Conservation (phyloP, 495 filamentous ascomycete genomes). For the Pyrenopolyporus hunteri region DNA sequence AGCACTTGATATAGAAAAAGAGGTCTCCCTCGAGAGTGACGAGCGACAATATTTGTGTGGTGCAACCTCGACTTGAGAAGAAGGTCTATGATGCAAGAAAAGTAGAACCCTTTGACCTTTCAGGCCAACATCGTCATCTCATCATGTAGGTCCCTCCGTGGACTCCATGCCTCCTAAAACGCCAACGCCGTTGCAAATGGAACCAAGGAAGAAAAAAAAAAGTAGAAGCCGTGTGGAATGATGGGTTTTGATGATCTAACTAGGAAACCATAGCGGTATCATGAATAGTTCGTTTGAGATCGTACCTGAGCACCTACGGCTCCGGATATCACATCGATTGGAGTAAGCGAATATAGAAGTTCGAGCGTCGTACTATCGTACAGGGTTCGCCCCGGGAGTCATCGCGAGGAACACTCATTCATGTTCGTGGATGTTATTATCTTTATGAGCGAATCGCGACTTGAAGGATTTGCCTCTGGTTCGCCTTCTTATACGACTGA, state of each 20-base stretch:
- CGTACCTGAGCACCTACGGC: slow-evolving; percentile 27
- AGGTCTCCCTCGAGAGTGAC: slow-evolving; percentile 18
- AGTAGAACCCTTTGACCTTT: slow-evolving; percentile 23
- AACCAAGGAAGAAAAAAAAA: slow-evolving; percentile 21
- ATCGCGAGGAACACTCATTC: slow-evolving; percentile 24
- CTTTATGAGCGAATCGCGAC: slow-evolving; percentile 36
- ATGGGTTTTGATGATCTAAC: slow-evolving; percentile 16
- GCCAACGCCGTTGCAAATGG: slow-evolving; percentile 41
- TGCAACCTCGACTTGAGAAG: slow-evolving; percentile 32
- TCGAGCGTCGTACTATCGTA: slow-evolving; percentile 13
- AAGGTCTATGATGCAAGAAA: slow-evolving; percentile 35
- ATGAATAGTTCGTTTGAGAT: slow-evolving; percentile 42
- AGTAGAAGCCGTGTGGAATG: slow-evolving; percentile 13
- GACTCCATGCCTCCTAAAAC: slow-evolving; percentile 37
- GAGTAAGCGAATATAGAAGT: slow-evolving; percentile 16
- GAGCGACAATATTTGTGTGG: slow-evolving; percentile 16
- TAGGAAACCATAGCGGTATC: slow-evolving; percentile 34
- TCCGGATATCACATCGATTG: slow-evolving; percentile 33
- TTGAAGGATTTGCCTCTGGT: slow-evolving; percentile 46
- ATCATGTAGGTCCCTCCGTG: slow-evolving; percentile 25
- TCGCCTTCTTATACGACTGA: slow-evolving; percentile 40
- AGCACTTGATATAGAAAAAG: slow-evolving; percentile 13
- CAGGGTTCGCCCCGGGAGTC: slow-evolving; percentile 4
- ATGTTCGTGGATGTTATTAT: slow-evolving; percentile 41
- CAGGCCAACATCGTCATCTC: slow-evolving; percentile 32